phyloP scores from a whole-genome alignment of 2,329 filamentous ascomycete genomes.

The Xylaria sp. region DNA sequence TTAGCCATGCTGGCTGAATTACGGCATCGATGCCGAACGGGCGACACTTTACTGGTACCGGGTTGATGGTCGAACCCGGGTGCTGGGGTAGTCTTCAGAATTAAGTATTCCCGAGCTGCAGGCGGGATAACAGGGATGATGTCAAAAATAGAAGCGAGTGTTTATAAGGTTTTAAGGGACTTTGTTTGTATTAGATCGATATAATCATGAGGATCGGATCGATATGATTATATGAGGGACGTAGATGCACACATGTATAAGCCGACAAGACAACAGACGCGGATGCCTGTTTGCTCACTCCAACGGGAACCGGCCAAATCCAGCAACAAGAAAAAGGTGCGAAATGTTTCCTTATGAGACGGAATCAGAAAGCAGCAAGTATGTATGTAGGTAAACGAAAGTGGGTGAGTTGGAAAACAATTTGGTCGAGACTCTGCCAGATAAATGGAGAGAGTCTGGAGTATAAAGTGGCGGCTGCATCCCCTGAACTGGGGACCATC shows the following conservation, averaged over 20 bases:
- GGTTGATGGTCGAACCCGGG: neutral
- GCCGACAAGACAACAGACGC: neutral
- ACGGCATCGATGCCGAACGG: constrained; percentile 16
- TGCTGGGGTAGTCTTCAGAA: neutral
- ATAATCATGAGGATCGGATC: neutral
- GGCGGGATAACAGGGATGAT: neutral
- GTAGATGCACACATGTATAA: neutral
- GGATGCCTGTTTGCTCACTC: neutral
- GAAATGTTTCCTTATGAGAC: neutral
- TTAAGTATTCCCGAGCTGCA: neutral
- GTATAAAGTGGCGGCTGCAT: constrained; percentile 6
- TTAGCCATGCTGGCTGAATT: constrained; percentile 23
- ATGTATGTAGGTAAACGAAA: neutral
- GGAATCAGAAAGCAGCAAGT: too few relatives aligned
- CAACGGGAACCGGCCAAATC: neutral
- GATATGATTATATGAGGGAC: neutral
- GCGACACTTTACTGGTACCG: neutral
- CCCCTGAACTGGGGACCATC: constrained; percentile 16
- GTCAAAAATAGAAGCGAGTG: neutral
- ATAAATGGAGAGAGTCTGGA: neutral
- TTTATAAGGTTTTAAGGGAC: neutral
- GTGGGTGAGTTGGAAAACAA: constrained; percentile 1
- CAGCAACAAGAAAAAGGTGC: neutral
- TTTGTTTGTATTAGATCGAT: neutral
- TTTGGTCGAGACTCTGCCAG: neutral